Evolutionary conservation across 495 filamentous ascomycete genomes (phyloP), one percentile per base, ranked within the genome.

Genomic region (Arthonia radiata): DNA sequence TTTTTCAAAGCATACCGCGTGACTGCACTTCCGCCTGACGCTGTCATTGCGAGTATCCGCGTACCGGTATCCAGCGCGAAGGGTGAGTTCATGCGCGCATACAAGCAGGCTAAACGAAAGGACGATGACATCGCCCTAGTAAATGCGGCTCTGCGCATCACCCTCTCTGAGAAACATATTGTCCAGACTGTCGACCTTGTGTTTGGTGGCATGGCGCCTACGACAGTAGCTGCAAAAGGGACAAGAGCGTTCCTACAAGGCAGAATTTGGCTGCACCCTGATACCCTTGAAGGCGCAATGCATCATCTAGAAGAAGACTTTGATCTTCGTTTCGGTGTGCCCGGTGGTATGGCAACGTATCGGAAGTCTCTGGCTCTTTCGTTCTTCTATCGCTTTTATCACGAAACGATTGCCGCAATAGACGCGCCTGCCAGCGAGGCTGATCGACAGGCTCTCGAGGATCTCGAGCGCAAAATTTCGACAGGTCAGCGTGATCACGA

Each of bases 51-150:
- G 12, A 67, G 64, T 29, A 66, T 97, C 18, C 68, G 74, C n/a
- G 74, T 97, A 25, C 86, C 86, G 0, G 45, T 70, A 11, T 67
- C 74, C 0, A 52, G 47, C 19, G 57, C 64, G 37, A 71, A 66
- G 37, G 67, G 63, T 13, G 74, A 73, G 37, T 69, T 64, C 35
- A 61, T 82, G 34, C 56, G 64, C 11, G 66, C 83, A 2, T 93
- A 91, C 47, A 94, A 94, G 46, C 83, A 93, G 40, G 67, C 83
- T 0, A 94, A 93, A 56, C 56, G 83, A 27, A 92, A 92, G 38
- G 83, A 93, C 40, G 83, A 92, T 45, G 83, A 94, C 49, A 92
- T 92, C 43, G 83, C 83, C 6, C 92, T 94, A 31, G 83, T 91
- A 22, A 93, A 83, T 31, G 64, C 72, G 5, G 73, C 79, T 4